These are phyloP conservation scores for Syzygium syzygioides DNA, from an alignment of 441 rosid species.

Conservation along the genomic window DNA sequence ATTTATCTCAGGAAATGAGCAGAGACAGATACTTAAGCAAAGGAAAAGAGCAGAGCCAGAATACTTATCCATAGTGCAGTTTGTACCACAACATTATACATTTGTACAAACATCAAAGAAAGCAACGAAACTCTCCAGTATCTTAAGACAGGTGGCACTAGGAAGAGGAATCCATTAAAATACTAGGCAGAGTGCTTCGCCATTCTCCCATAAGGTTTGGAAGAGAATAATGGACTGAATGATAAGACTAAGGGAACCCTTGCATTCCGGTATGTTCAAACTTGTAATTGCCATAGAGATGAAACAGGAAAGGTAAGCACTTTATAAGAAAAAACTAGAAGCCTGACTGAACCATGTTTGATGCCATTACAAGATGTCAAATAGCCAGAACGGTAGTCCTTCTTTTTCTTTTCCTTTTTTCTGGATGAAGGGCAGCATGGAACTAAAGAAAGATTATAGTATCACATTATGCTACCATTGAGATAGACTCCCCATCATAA, in stretches of 20 bases:
- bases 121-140: not conserved
- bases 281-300: not conserved
- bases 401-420: not conserved
- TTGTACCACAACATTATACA: not conserved
- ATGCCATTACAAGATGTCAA: not conserved
- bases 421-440: not conserved
- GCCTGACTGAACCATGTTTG: not conserved
- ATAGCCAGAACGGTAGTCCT: not conserved
- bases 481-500: not conserved
- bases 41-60: not conserved
- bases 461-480: not conserved
- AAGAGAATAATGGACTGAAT: not conserved
- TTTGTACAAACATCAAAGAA: not conserved
- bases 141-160: not conserved
- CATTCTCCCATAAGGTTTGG: not conserved
- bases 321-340: not conserved
- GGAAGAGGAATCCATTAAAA: not conserved
- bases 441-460: not conserved
- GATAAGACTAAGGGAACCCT: not conserved
- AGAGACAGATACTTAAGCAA: not conserved
- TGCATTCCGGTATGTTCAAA: not conserved
- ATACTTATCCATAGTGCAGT: not conserved
- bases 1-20: not conserved
- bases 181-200: not conserved
- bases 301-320: not conserved